Conservation (phyloP, 2,329 filamentous ascomycete genomes). For the Furcasterigmium sp. region DNA sequence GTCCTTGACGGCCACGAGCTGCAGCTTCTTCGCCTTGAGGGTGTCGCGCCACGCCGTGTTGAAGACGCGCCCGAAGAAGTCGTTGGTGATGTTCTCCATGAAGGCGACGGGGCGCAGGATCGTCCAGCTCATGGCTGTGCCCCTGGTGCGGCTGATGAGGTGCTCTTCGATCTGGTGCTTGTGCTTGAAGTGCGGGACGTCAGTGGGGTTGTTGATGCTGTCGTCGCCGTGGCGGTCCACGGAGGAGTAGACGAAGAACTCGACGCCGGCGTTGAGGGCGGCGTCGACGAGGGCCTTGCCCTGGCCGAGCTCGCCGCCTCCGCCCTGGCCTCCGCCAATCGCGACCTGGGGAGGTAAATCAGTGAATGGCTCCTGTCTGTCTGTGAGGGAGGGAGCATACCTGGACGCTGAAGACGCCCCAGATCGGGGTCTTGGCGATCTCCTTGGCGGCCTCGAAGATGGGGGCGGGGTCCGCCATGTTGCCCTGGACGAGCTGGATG, state of each 20-base stretch:
- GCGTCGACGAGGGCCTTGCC: constrained; percentile 53
- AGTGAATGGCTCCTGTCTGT: not conserved
- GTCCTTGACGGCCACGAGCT: constrained; percentile 28
- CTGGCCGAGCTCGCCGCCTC: constrained; percentile 40
- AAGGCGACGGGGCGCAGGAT: constrained; percentile 33
- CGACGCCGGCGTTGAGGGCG: constrained; percentile 45
- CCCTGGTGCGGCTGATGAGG: constrained; percentile 36
- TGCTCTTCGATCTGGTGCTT: constrained; percentile 58
- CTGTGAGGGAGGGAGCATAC: constrained; percentile 20
- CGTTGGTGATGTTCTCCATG: constrained; percentile 30
- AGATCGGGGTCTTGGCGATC: constrained; percentile 28
- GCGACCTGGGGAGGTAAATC: constrained; percentile 4
- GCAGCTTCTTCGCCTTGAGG: constrained; percentile 24
- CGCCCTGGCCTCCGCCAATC: constrained; percentile 20
- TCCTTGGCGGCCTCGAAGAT: constrained; percentile 41
- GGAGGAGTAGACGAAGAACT: constrained; percentile 56
- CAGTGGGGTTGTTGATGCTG: constrained; percentile 43
- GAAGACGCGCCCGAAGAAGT: constrained; percentile 25
- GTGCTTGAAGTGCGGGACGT: constrained; percentile 53
- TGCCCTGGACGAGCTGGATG: constrained; percentile 51
- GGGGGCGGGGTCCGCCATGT: constrained; percentile 43
- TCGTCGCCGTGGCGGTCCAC: constrained; percentile 55
- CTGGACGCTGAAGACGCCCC: constrained; percentile 59
- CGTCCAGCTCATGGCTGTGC: constrained; percentile 25
- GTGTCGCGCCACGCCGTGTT: constrained; percentile 22